These are phyloP conservation scores for Rubus parviflorus DNA, from an alignment of 306 rosid species.

Conservation along the genomic window DNA sequence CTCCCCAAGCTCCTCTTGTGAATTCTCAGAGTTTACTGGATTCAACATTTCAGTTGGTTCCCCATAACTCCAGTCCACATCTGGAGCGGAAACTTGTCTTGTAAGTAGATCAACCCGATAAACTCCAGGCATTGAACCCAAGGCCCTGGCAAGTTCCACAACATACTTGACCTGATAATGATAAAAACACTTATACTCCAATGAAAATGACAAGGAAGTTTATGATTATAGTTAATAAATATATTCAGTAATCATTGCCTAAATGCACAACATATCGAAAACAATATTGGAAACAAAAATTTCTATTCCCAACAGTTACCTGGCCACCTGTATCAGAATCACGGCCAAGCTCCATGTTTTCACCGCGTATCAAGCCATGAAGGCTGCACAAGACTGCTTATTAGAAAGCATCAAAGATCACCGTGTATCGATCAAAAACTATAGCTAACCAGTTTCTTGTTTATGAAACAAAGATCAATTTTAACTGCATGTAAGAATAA, in stretches of 20 bases:
- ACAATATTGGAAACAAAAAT: background rate
- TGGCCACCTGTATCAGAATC: constrained; percentile 72
- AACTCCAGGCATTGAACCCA: constrained; percentile 61
- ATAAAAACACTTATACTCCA: constrained; percentile 17
- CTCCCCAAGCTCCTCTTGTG: constrained; percentile 47
- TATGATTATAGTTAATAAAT: background rate
- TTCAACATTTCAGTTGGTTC: constrained; percentile 63
- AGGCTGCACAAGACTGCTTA: constrained; percentile 45
- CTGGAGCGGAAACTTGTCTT: constrained; percentile 56
- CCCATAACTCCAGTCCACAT: constrained; percentile 62
- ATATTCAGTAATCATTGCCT: background rate
- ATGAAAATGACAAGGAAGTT: background rate
- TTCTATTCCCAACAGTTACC: constrained; percentile 29
- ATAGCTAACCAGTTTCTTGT: too few relatives aligned
- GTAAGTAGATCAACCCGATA: constrained; percentile 61
- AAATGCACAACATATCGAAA: background rate
- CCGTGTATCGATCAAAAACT: too few relatives aligned
- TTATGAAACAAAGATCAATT: too few relatives aligned
- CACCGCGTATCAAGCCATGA: constrained; percentile 63
- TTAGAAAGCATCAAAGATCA: constrained; percentile 19
- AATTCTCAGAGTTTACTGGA: constrained; percentile 29
- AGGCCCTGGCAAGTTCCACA: constrained; percentile 61
- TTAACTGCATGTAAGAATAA: background rate
- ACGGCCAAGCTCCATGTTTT: constrained; percentile 67
- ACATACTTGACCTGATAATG: constrained; percentile 52